These are phyloP conservation scores for Arabidopsis suecica DNA, from an alignment of 345 rosid species.

Conservation along the genomic window DNA sequence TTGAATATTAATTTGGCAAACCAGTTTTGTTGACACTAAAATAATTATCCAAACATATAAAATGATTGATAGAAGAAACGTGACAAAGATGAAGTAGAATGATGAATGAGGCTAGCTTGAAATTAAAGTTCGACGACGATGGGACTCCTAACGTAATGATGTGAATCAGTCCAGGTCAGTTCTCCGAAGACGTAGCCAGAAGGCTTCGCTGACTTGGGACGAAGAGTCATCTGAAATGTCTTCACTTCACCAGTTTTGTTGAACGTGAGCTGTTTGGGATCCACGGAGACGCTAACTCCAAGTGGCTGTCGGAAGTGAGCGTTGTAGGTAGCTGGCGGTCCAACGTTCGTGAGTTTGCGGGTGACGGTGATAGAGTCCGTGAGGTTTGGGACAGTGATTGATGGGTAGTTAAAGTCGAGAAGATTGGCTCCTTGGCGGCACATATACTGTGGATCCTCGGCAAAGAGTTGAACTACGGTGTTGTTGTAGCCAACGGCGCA, in stretches of 20 bases:
- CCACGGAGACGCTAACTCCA: conserved; percentile 57
- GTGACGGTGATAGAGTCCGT: conserved; percentile 42
- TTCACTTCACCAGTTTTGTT: conserved; percentile 61
- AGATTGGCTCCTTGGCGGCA: conserved; percentile 54
- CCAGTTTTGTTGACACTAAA: neutral
- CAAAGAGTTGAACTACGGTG: conserved; percentile 42
- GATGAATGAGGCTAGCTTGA: conserved; percentile 13
- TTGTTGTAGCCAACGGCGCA: conserved; percentile 70
- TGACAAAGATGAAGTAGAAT: conserved; percentile 6
- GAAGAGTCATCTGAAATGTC: conserved; percentile 40
- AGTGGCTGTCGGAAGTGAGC: conserved; percentile 44
- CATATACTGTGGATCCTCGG: conserved; percentile 33
- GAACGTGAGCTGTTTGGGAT: conserved; percentile 58
- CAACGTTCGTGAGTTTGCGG: conserved; percentile 73
- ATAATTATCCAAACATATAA: neutral
- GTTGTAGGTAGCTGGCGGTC: conserved; percentile 58
- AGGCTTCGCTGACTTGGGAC: conserved; percentile 9
- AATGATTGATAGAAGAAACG: neutral
- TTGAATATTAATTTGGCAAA: neutral
- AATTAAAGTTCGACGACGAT: conserved; percentile 28
- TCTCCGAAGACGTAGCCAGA: conserved; percentile 56
- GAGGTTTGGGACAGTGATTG: conserved; percentile 58
- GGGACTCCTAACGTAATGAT: conserved; percentile 51
- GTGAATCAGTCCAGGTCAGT: conserved; percentile 52
- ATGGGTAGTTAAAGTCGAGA: conserved; percentile 75